These are phyloP conservation scores for Brettanomyces anomalus DNA, from an alignment of 805 yeast genomes.

Conservation along the genomic window DNA sequence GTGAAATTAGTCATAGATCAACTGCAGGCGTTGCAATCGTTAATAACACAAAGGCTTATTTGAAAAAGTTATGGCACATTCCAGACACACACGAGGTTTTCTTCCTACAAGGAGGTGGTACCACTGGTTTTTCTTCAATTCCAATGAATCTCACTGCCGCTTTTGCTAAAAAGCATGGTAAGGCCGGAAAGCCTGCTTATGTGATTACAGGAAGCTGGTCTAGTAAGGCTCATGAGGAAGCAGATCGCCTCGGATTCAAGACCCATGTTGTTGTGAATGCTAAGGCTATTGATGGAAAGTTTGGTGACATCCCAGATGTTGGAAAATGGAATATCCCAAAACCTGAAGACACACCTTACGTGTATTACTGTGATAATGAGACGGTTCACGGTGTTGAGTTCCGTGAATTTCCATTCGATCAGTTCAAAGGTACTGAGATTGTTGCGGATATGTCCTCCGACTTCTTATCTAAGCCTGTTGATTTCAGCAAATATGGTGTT, in stretches of 20 bases:
- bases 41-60: conserved; percentile 61
- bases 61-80: conserved; percentile 55
- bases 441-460: conserved; percentile 96
- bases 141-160: conserved; percentile 77
- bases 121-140: conserved; percentile 86
- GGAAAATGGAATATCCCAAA: conserved; percentile 57
- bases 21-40: conserved; percentile 70
- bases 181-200: conserved; percentile 75
- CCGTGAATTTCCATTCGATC: conserved; percentile 36
- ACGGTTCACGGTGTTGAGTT: conserved; percentile 95
- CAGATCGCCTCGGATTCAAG: conserved; percentile 71
- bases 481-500: conserved; percentile 76
- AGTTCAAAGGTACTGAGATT: conserved; percentile 62
- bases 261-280: conserved; percentile 63
- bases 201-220: conserved; percentile 94
- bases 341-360: conserved; percentile 62
- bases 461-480: conserved; percentile 72
- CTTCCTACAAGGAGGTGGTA: conserved; percentile 97
- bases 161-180: conserved; percentile 55
- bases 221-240: conserved; percentile 79
- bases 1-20: conserved; percentile 95
- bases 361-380: conserved; percentile 93
- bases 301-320: conserved; percentile 56
- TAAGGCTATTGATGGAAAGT: conserved; percentile 48
- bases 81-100: conserved; percentile 94